Evolutionary conservation across 495 filamentous ascomycete species (phyloP).

Genomic region (Trichocladium uniseriatum): DNA sequence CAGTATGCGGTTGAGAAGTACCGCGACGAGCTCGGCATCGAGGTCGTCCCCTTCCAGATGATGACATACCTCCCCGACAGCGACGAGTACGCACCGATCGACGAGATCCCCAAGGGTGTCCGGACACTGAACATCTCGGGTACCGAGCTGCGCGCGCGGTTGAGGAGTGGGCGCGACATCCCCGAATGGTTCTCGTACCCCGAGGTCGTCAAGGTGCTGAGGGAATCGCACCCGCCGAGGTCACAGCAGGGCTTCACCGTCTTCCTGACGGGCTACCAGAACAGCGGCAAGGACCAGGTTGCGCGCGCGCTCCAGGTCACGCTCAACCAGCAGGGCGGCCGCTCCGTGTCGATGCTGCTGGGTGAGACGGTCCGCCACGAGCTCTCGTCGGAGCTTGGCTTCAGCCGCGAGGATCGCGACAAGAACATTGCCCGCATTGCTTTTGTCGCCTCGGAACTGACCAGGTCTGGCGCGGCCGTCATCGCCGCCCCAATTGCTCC

Average conservation of each 20-base stretch:
- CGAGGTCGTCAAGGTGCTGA: constrained; percentile 90
- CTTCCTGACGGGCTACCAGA: constrained; percentile 94
- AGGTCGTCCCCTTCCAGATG: constrained; percentile 98
- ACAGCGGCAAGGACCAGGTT: constrained; percentile 93
- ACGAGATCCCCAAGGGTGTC: constrained; percentile 73
- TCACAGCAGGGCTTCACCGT: constrained; percentile 91
- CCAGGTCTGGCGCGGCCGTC: constrained; percentile 83
- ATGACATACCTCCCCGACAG: constrained; percentile 97
- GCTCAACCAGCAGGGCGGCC: constrained; percentile 94
- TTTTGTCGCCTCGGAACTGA: constrained; percentile 92
- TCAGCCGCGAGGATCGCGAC: constrained; percentile 86
- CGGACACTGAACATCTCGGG: constrained; percentile 96
- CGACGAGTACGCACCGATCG: constrained; percentile 90
- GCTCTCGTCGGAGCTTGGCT: constrained; percentile 90
- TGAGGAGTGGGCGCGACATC: constrained; percentile 85
- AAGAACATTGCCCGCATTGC: constrained; percentile 93
- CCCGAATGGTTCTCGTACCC: constrained; percentile 99
- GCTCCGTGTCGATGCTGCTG: constrained; percentile 84
- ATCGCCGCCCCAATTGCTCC: constrained; percentile 97
- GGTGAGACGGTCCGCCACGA: constrained; percentile 92
- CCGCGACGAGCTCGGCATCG: constrained; percentile 88
- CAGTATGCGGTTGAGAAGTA: constrained; percentile 97
- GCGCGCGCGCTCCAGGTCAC: constrained; percentile 94
- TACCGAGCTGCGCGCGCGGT: constrained; percentile 83
- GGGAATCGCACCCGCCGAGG: constrained; percentile 88